Evolutionary conservation across 345 rosid genomes (phyloP).

Genomic region (Kernera saxatilis): DNA sequence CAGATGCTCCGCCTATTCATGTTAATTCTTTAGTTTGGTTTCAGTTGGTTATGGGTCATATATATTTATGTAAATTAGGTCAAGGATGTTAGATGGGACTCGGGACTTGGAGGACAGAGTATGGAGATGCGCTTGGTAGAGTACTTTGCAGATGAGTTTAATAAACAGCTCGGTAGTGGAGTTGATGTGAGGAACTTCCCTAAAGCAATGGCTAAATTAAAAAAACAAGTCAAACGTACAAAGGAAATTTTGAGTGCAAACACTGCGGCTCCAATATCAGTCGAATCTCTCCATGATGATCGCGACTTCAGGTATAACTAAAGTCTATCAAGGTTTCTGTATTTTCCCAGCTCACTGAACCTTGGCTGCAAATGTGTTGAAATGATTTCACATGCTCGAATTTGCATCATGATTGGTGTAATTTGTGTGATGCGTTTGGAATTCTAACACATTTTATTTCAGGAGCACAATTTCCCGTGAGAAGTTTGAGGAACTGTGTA

Average conservation of each 20-base stretch:
- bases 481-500: constrained; percentile 95
- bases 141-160: constrained; percentile 90
- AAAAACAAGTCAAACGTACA: constrained; percentile 98
- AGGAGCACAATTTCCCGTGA: constrained; percentile 96
- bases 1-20: not conserved
- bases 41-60: not conserved
- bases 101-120: constrained; percentile 84
- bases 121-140: constrained; percentile 90
- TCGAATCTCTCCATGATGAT: constrained; percentile 91
- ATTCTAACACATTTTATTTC: constrained; percentile 12
- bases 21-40: not conserved
- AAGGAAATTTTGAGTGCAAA: constrained; percentile 98
- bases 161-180: constrained; percentile 80
- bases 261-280: constrained; percentile 82
- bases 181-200: constrained; percentile 87
- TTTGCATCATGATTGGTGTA: not conserved
- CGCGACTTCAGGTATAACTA: constrained; percentile 73
- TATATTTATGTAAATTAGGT: constrained; percentile 41
- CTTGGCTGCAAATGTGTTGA: not conserved
- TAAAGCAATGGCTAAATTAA: constrained; percentile 98
- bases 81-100: constrained; percentile 98
- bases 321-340: not conserved
- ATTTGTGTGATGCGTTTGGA: not conserved
- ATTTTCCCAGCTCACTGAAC: not conserved
- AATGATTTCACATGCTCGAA: not conserved